Percentiles rank a stretch among this genome's conserved stretches.
Conservation (phyloP, 2,329 filamentous ascomycete genomes). For the Xylariaceae sp. region DNA sequence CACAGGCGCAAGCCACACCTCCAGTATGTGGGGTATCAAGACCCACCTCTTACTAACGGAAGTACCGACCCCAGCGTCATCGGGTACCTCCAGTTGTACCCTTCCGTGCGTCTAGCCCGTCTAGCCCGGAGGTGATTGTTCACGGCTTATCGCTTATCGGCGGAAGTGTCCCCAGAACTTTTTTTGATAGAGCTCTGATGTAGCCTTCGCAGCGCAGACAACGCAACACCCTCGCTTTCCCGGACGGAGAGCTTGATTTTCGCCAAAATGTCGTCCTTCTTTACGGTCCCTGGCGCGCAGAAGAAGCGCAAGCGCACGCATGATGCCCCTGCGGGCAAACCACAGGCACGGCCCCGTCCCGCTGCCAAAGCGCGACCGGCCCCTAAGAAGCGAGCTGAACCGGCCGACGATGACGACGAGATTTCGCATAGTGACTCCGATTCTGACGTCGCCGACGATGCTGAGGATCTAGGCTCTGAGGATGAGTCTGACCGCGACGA, state of each 20-base stretch:
- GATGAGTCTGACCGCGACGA: constrained; percentile 69
- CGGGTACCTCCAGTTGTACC: no score
- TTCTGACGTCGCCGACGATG: constrained; percentile 53
- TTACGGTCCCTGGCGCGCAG: constrained; percentile 79
- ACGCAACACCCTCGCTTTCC: not conserved
- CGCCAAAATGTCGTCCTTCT: constrained; percentile 76
- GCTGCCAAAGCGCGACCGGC: constrained; percentile 38
- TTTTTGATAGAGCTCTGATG: constrained; percentile 3
- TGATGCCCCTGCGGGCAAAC: constrained; percentile 56
- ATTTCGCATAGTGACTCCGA: constrained; percentile 76
- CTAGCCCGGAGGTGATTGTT: not conserved
- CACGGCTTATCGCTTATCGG: constrained; percentile 19
- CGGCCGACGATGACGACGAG: constrained; percentile 46
- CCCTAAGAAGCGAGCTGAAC: constrained; percentile 44
- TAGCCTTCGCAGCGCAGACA: constrained; percentile 4
- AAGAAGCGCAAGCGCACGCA: constrained; percentile 79
- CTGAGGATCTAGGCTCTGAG: constrained; percentile 42
- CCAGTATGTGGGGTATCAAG: not conserved
- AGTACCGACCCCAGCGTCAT: no score
- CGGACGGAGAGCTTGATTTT: constrained; percentile 35
- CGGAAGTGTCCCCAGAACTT: constrained; percentile 17
- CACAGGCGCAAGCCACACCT: not conserved
- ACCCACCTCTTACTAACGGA: no score
- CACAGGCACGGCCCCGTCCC: constrained; percentile 45
- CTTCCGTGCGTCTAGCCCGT: no score